A percentile compares a stretch with the other conserved stretches of the same genome.
phyloP scores from a whole-genome alignment of 768 basidiomycete genomes.

The Arthromyces matolae region DNA sequence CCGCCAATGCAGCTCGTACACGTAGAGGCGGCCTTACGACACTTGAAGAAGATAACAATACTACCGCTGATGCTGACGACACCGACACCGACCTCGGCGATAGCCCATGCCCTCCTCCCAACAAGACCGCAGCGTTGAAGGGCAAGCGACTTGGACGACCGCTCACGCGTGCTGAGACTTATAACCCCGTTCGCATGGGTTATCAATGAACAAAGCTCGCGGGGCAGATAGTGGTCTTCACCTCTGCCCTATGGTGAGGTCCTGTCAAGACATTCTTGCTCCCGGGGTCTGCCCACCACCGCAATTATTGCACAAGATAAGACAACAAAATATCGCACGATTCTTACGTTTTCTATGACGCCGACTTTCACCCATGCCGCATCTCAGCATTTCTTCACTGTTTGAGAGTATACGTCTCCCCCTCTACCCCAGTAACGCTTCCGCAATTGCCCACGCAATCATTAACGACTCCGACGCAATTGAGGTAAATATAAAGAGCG shows the following conservation, averaged over 20 bases:
- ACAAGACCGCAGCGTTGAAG: slow-evolving; percentile 52
- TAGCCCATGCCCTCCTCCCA: slow-evolving; percentile 84
- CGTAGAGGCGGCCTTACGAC: slow-evolving; percentile 59
- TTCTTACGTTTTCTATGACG: slow-evolving; percentile 16
- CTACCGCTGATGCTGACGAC: slow-evolving; percentile 61
- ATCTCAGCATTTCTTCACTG: slow-evolving; percentile 22
- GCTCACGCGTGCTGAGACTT: slow-evolving; percentile 65
- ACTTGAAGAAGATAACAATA: slow-evolving; percentile 64
- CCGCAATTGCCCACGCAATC: slow-evolving; percentile 1
- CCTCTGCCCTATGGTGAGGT: no score
- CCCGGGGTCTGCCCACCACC: no score
- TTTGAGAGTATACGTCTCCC: slow-evolving; percentile 6
- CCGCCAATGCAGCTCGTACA: slow-evolving; percentile 62
- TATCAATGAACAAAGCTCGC: slow-evolving; percentile 27
- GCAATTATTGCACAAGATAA: slow-evolving; percentile 5
- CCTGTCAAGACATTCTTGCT: no score
- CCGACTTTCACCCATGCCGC: slow-evolving; percentile 13
- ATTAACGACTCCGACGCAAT: slow-evolving; percentile 1
- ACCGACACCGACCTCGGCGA: slow-evolving; percentile 78
- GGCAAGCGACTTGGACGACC: slow-evolving; percentile 53
- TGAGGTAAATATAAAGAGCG: slow-evolving; percentile 8
- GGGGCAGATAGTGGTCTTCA: no score
- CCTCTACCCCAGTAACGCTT: background rate
- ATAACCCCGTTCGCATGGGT: slow-evolving; percentile 56
- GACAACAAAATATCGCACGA: slow-evolving; percentile 12